phyloP scores from a whole-genome alignment of 192 early-diverging fungal species.

The Phlyctochytrium bullatum region DNA sequence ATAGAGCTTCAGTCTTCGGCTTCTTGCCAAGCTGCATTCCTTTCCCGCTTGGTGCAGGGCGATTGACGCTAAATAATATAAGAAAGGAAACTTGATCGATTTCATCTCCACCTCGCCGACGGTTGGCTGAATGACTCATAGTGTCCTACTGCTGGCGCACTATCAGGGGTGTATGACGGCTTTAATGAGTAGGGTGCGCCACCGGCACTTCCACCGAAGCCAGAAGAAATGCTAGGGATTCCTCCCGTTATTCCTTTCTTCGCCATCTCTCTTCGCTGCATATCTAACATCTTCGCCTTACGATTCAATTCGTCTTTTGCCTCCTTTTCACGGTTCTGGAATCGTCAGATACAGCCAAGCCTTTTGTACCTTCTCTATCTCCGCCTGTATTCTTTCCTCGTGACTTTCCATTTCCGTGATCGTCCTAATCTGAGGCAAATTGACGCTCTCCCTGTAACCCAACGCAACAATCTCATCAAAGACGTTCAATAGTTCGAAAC shows the following conservation, averaged over 20 bases:
- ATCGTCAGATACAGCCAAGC: neutral
- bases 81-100: neutral
- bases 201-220: conserved; percentile 34
- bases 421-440: conserved; percentile 84
- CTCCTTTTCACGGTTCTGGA: conserved; percentile 89
- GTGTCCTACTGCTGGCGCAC: too few relatives aligned
- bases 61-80: neutral
- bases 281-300: conserved; percentile 85
- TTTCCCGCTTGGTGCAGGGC: conserved; percentile 40
- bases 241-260: conserved; percentile 38
- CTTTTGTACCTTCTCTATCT: conserved; percentile 74
- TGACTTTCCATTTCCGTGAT: conserved; percentile 98
- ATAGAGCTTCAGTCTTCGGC: conserved; percentile 70
- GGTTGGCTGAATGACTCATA: too few relatives aligned
- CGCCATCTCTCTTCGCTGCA: conserved; percentile 74
- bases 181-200: conserved; percentile 20
- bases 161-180: neutral
- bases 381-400: conserved; percentile 95
- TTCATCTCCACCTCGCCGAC: too few relatives aligned
- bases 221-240: conserved; percentile 36
- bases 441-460: conserved; percentile 90
- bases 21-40: conserved; percentile 97
- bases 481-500: conserved; percentile 84
- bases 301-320: conserved; percentile 96
- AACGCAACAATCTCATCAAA: conserved; percentile 96